Evolutionary conservation across 2,329 filamentous ascomycete genomes (phyloP), one percentile per base, ranked within the genome.

Genomic region (Plenodomus tracheiphilus): DNA sequence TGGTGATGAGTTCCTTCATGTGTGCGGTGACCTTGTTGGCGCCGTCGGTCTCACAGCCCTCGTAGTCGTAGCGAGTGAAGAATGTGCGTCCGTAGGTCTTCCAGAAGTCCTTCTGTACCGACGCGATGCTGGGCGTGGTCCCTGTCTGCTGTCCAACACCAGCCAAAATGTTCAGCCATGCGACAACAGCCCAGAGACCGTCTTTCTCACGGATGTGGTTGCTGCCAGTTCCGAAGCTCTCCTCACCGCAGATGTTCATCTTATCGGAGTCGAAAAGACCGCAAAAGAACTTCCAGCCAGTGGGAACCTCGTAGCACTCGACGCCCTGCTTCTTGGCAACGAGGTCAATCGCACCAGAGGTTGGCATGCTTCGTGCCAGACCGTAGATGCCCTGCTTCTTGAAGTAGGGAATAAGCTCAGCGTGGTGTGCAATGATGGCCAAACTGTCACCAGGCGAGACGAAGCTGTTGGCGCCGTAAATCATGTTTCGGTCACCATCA

Each of bases 171-270:
- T 99, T 99, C 66, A 99, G 79, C 94, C 94, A 99, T 25, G 94
- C 94, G 45, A 97, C 88, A 54, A 99, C 84, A 52, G 94, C 94
- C 94, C 94, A 99, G 36, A 99, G 83, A 54, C 94, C 94, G 69
- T 99, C 94, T 84, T 99, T 99, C 80, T 99, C 94, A 64, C 94
- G 91, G 70, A 99, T 96, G 77, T 99, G 94, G 80, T 99, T 97
- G 76, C 89, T 96, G 34, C 94, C 94, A 10, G 94, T 99, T 61
- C 94, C 94, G 74, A 99, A 99, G 58, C 89, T 94, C 82, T 99
- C 94, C 77, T 99, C 94, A 50, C 94, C 94, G 71, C 94, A 99
- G 73, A 99, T 99, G 68, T 94, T 97, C 94, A 99, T 99, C 85
- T 99, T 99, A 75, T 99, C 93, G 59, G 97, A 83, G 47, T 95